A percentile compares a stretch with the other conserved stretches of the same genome.
Conservation (phyloP, 2,329 filamentous ascomycete genomes). For the Colletotrichum sublineola region DNA sequence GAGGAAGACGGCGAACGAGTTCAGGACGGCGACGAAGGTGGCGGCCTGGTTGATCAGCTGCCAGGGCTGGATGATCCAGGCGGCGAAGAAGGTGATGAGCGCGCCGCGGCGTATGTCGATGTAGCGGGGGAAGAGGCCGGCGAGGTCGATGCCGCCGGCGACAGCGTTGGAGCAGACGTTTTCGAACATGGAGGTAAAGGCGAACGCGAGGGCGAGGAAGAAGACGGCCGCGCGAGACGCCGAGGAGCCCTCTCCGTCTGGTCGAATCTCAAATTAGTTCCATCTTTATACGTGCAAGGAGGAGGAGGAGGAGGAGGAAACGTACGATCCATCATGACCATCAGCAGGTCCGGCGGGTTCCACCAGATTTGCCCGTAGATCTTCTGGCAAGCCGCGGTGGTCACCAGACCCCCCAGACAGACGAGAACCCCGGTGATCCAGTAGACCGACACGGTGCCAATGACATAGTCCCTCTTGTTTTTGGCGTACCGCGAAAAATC, state of each 20-base stretch:
- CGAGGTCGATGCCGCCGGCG: constrained; percentile 56
- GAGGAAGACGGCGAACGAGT: constrained; percentile 54
- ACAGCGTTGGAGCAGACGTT: constrained; percentile 55
- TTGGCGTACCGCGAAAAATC: constrained; percentile 54
- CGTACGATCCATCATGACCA: constrained; percentile 47
- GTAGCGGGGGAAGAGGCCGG: constrained; percentile 53
- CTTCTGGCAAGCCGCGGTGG: constrained; percentile 55
- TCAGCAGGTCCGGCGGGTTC: constrained; percentile 54
- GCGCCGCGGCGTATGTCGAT: constrained; percentile 56
- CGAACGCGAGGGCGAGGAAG: constrained; percentile 54
- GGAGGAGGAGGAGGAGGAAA: accelerated
- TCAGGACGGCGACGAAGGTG: constrained; percentile 53
- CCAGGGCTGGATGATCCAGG: constrained; percentile 55
- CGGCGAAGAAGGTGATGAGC: constrained; percentile 52
- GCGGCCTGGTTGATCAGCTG: constrained; percentile 53
- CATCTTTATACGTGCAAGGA: too few species aligned
- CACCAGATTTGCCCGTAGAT: constrained; percentile 52
- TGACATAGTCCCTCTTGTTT: constrained; percentile 50
- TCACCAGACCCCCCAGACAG: constrained; percentile 55
- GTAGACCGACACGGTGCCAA: constrained; percentile 52
- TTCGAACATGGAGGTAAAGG: constrained; percentile 53
- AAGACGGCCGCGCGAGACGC: constrained; percentile 54
- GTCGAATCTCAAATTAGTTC: background rate
- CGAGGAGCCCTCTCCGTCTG: constrained; percentile 49
- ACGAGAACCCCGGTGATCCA: constrained; percentile 52